Base-by-base conservation (phyloP, 768 basidiomycete genomes). In the Collybia sp. region DNA sequence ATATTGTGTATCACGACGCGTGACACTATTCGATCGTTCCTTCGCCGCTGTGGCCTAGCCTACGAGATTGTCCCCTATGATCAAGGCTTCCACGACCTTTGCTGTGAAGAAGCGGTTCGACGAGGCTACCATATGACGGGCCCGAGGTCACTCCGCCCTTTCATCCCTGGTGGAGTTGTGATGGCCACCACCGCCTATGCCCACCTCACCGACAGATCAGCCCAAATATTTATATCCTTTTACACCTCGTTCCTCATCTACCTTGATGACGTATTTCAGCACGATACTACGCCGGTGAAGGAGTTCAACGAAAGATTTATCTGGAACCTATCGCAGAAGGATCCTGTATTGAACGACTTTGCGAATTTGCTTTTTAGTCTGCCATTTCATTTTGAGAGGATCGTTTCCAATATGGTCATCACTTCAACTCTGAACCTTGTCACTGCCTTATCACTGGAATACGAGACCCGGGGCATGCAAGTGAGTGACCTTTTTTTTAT, bases 161-260 rank as follows among this genome's bases (percentile, higher is more conserved):
- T 58, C 40, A 55, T 71, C 32, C 58, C 58, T 6, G 50, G 55
- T 2, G 70, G 67, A 1, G 63, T 63, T 31, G 42, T 53, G 17
- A 66, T 64, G 35, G 57, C 58, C 17, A 44, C 44, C 8, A 60
- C 50, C 1, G 57, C 60, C 1, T 66, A 64, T 20, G 48, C 41
- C 0, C 69, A 71, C 48, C 53, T 72, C 6, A 40, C 42, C 8
- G 43, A 60, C 51, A 42, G 53, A 43, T 48, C 64, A 30, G 62
- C 59, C 1, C 57, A 57, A 41, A 58, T 69, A 5, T 58, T 63
- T 47, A 66, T 73, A 25, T 63, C 69, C 3, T 55, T 73, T 8
- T 73, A 62, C 50, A 73, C 72, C 1, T 61, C 70, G 0, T 67
- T 61, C 38, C 43, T 58, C n/a, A 62, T 64, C 41, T 66, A 54